Evolutionary conservation across 1,139 yeast genomes (phyloP), one percentile per base, ranked within the genome.

Genomic region (Kodamaea arcana): DNA sequence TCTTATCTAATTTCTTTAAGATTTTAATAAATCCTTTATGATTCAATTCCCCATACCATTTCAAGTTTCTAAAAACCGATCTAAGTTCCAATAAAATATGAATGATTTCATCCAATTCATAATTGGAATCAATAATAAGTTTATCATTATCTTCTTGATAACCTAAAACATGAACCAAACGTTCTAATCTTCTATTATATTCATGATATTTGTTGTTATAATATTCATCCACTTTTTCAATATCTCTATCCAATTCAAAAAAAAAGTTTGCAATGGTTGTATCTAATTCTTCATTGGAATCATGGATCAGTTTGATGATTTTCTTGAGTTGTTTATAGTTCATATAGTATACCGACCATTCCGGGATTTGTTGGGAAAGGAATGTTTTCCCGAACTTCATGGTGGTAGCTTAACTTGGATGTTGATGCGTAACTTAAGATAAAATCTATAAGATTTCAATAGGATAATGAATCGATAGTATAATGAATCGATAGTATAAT

Each of bases 21-120:
- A 92, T 92, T 64, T 92, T 92, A 38, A 80, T 74, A 51, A 88
- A 84, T 0, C 96, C 98, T 42, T 92, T 80, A 55, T 84, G 87
- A 63, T 92, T 92, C 50, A 90, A 75, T 50, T 90, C 97, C 13
- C 95, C 94, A 56, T 78, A 92, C 96, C 97, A 90, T 55, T 82
- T 82, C 53, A 92, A 67, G 58, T 88, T 88, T 39, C 96, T 72
- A 43, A 84, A 77, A 42, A 80, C 77, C n/a, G 83, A 71, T 34
- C 95, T 72, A 37, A 88, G 66, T 54, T 88, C 97, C 24, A 87
- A 67, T 30, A 90, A 63, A 17, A 87, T 83, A 18, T 80, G 79
- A 33, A 84, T 69, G 30, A 88, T 69, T 52, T 92, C 97, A 40
- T 84, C 90, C 27, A 82, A 60, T 47, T 87, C 95, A 39, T 84